Evolutionary conservation across 805 yeast species (phyloP).

Genomic region (Groenewaldozyma tartarivorans): DNA sequence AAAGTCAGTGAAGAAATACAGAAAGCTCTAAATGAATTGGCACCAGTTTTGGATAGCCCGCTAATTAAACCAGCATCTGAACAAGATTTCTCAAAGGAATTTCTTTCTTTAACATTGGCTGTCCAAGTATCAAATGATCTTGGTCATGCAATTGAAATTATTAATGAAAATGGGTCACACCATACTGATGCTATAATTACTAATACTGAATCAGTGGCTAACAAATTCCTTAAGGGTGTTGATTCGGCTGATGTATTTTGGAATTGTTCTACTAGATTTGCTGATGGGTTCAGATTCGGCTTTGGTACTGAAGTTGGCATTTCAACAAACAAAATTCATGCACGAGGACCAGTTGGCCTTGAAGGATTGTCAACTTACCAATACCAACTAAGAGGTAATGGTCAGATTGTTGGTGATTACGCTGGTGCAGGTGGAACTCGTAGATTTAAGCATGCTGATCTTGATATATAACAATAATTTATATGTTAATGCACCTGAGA

Average conservation of each 20-base stretch:
- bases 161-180: slow-evolving; percentile 85
- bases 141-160: slow-evolving; percentile 72
- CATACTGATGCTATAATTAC: slow-evolving; percentile 94
- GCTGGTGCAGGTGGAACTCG: slow-evolving; percentile 85
- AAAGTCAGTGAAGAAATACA: slow-evolving; percentile 52
- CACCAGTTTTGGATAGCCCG: slow-evolving; percentile 6
- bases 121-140: slow-evolving; percentile 52
- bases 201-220: slow-evolving; percentile 59
- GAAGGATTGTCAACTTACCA: slow-evolving; percentile 96
- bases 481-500: too few species aligned
- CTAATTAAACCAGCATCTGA: slow-evolving; percentile 38
- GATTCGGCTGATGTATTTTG: slow-evolving; percentile 97
- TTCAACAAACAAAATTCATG: slow-evolving; percentile 92
- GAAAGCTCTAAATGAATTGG: slow-evolving; percentile 16
- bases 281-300: slow-evolving; percentile 97
- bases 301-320: slow-evolving; percentile 99
- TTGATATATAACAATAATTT: too few species aligned
- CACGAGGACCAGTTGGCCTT: slow-evolving; percentile 97
- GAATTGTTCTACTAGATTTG: slow-evolving; percentile 95
- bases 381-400: slow-evolving; percentile 83
- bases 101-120: slow-evolving; percentile 73
- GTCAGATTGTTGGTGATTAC: slow-evolving; percentile 88
- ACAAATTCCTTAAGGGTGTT: slow-evolving; percentile 67
- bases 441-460: slow-evolving; percentile 52
- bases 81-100: slow-evolving; percentile 75